Evolutionary conservation across 1,284 basidiomycete species (phyloP).

Genomic region (Coniophora puteana): DNA sequence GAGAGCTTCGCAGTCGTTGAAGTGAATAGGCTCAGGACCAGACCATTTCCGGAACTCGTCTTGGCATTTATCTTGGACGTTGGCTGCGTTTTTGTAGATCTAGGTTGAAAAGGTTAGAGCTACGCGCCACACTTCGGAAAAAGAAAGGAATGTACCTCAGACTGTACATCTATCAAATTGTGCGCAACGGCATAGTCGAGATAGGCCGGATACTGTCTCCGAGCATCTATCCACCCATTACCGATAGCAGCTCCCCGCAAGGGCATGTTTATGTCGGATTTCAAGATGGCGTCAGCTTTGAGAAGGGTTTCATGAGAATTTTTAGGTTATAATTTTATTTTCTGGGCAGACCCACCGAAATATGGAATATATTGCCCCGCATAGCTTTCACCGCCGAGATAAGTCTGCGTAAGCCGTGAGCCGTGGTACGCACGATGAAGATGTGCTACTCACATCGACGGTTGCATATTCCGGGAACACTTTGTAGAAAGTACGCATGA

Average conservation of each 20-base stretch:
- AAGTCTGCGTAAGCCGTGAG: slow-evolving; percentile 59
- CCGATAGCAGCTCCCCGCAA: slow-evolving; percentile 89
- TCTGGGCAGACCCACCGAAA: slow-evolving; percentile 54
- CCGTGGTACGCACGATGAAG: too few relatives aligned
- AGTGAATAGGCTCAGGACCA: slow-evolving; percentile 57
- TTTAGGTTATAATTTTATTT: slow-evolving; percentile 11
- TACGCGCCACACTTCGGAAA: slow-evolving; percentile 4
- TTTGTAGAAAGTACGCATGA: slow-evolving; percentile 83
- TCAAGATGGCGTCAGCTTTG: slow-evolving; percentile 76
- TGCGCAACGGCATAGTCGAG: slow-evolving; percentile 84
- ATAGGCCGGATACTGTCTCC: slow-evolving; percentile 87
- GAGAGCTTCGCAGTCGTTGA: slow-evolving; percentile 65
- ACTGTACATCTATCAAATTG: slow-evolving; percentile 72
- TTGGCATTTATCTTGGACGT: slow-evolving; percentile 59
- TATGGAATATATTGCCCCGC: slow-evolving; percentile 99
- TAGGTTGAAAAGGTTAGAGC: slow-evolving; percentile 22
- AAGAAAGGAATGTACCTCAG: slow-evolving; percentile 46
- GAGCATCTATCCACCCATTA: slow-evolving; percentile 96
- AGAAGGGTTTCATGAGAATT: slow-evolving; percentile 1
- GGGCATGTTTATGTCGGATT: slow-evolving; percentile 53
- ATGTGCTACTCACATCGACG: slow-evolving; percentile 68
- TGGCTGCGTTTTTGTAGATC: slow-evolving; percentile 66
- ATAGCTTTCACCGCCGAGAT: slow-evolving; percentile 90
- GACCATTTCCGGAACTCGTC: slow-evolving; percentile 45
- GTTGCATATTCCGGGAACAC: slow-evolving; percentile 87